Base-by-base conservation (phyloP, 805 yeast species). In the Wickerhamiella allomyrinae region DNA sequence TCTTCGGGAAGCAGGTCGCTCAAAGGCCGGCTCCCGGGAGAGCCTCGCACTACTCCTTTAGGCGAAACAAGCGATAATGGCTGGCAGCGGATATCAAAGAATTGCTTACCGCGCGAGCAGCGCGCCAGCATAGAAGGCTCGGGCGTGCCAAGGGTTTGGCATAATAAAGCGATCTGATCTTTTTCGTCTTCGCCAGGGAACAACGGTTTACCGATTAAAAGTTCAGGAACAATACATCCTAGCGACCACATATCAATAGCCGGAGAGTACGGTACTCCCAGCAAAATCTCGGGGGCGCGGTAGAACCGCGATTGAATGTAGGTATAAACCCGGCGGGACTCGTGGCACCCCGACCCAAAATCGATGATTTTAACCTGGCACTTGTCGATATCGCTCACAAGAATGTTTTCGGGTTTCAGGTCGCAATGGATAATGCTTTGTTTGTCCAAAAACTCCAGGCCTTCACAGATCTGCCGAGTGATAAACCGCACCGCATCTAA, bases 201-300 rank as follows among this genome's bases (percentile, higher is more conserved):
- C n/a, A 91, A 76, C 1, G 97, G 94, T 57, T 76, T 78, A 13
- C 96, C 96, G 48, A 86, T 71, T 43, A 80, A 70, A 83, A 91
- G 78, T 62, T 91, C 98, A 11, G 96, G 95, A 46, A 91, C 65
- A 27, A 91, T 95, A 66, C 98, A 89, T 1, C 97, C 99, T 46
- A 89, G 67, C 14, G 96, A 95, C 99, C 99, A 91, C 54, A 87
- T 80, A 60, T 91, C 99, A 45, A 91, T 89, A 56, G 86, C 83
- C 2, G 93, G 79, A 3, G 93, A 76, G 60, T 91, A 91, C 29
- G 78, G 71, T 45, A 87, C 75, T 2, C 98, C 98, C 42, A 91
- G 77, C 56, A 91, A 82, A 46, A 91, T 71, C 61, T 91, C 99
- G 0, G 99, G 99, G 1, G 97, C 94, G 52, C 96, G 73, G 62